Conservation (phyloP, 2,329 filamentous ascomycete species). For the Cercospora berteroae region DNA sequence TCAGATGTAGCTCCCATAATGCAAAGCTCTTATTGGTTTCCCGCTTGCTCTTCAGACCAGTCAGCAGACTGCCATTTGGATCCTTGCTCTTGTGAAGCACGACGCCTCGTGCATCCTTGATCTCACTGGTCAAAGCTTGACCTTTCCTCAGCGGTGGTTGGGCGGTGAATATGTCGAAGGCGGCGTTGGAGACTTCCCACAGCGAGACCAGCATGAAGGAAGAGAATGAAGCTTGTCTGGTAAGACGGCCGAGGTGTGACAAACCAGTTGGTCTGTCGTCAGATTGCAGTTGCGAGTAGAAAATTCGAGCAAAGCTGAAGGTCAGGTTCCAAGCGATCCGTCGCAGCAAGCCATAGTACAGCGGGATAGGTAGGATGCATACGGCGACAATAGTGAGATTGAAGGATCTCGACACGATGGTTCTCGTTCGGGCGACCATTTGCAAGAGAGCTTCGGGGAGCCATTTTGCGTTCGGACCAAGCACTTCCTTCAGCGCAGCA, state of each 20-base stretch:
- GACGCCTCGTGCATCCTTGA: conserved; percentile 52
- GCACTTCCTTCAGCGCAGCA: conserved; percentile 29
- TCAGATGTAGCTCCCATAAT: conserved; percentile 84
- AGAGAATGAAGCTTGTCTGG: conserved; percentile 47
- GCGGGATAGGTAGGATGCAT: conserved; percentile 35
- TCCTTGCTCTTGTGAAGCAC: conserved; percentile 49
- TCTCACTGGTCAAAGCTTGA: conserved; percentile 78
- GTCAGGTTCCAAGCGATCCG: conserved; percentile 66
- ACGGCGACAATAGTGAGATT: conserved; percentile 23
- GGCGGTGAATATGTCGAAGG: conserved; percentile 77
- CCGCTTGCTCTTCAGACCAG: conserved; percentile 80
- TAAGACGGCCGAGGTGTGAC: conserved; percentile 30
- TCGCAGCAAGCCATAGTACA: conserved; percentile 65
- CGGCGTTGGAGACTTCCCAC: conserved; percentile 73
- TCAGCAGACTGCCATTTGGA: conserved; percentile 84
- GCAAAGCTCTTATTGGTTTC: conserved; percentile 77
- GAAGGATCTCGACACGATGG: conserved; percentile 21
- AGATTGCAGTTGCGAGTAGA: conserved; percentile 69
- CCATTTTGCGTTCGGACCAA: conserved; percentile 6
- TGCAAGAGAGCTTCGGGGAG: conserved; percentile 7
- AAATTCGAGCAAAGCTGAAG: conserved; percentile 67
- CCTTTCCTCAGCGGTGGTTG: conserved; percentile 79
- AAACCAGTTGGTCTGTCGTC: conserved; percentile 60
- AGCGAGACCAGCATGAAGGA: conserved; percentile 67
- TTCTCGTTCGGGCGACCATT: conserved; percentile 14